Percentiles rank a stretch among this genome's conserved stretches.
These are phyloP conservation scores for Thuja plicata DNA, from an alignment of 83 land plant species.

Conservation along the genomic window DNA sequence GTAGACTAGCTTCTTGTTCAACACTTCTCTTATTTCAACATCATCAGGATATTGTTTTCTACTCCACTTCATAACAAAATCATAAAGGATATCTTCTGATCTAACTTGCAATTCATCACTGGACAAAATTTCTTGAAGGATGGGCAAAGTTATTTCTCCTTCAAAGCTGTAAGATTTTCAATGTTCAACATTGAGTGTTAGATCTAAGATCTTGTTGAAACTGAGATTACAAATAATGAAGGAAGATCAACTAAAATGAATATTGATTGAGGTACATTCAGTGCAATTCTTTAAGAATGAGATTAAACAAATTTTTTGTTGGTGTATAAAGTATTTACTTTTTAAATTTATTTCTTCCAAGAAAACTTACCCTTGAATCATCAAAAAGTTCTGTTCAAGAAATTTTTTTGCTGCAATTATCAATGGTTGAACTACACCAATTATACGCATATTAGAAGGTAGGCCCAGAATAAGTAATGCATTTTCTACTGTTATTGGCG, in stretches of 20 bases:
- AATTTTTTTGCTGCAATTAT: constrained; percentile 42
- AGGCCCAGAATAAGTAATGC: constrained; percentile 48
- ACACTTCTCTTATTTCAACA: constrained; percentile 38
- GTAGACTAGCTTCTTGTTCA: constrained; percentile 27
- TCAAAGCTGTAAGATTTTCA: constrained; percentile 19
- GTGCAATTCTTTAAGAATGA: too few species aligned
- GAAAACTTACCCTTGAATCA: constrained; percentile 28
- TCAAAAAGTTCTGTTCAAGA: constrained; percentile 31
- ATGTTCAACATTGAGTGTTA: too few species aligned
- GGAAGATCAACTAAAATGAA: not conserved
- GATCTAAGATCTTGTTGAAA: not conserved
- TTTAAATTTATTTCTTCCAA: too few species aligned
- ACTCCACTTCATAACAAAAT: constrained; percentile 45
- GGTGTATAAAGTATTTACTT: too few species aligned
- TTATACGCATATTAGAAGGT: constrained; percentile 44
- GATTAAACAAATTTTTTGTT: too few species aligned
- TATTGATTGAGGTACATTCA: too few species aligned
- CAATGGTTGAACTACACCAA: constrained; percentile 44
- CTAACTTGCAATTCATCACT: constrained; percentile 49
- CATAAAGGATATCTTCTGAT: constrained; percentile 49
- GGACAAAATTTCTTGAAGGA: constrained; percentile 42
- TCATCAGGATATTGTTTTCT: constrained; percentile 36
- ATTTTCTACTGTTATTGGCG: constrained; percentile 46
- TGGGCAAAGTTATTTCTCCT: constrained; percentile 41
- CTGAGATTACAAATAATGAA: not conserved